phyloP scores from a whole-genome alignment of 371 early-diverging fungal species.

The Circinella minor region DNA sequence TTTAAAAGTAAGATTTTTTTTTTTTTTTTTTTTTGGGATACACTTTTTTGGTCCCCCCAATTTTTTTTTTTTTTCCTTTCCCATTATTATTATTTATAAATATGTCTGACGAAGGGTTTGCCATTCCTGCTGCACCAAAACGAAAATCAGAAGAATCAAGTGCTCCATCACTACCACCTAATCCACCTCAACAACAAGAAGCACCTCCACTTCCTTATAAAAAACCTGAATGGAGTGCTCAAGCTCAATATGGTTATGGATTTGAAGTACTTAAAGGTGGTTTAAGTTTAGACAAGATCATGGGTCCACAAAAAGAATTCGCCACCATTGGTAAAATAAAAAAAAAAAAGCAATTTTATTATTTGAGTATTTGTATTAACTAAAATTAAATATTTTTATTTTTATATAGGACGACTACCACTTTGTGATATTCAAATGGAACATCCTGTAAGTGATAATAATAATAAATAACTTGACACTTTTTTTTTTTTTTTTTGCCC shows the following conservation, averaged over 20 bases:
- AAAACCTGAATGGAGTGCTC: slow-evolving; percentile 59
- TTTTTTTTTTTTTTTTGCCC: background rate
- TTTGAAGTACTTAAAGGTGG: slow-evolving; percentile 66
- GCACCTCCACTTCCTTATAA: slow-evolving; percentile 55
- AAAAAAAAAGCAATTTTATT: too few relatives aligned
- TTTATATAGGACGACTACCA: slow-evolving; percentile 47
- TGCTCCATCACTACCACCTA: background rate
- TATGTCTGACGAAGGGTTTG: slow-evolving; percentile 29
- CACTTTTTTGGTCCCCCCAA: too few relatives aligned
- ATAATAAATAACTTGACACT: too few relatives aligned
- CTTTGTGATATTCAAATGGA: slow-evolving; percentile 65
- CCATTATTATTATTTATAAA: background rate
- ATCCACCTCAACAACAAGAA: slow-evolving; percentile 4
- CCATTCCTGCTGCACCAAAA: slow-evolving; percentile 27
- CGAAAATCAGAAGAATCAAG: background rate
- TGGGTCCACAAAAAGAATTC: slow-evolving; percentile 54
- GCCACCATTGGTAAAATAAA: slow-evolving; percentile 45
- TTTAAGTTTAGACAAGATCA: slow-evolving; percentile 45
- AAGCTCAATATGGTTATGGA: slow-evolving; percentile 45
- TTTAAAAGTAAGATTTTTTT: too few relatives aligned
- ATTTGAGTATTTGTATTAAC: slow-evolving; percentile 1
- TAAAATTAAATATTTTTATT: background rate
- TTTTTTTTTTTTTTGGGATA: too few relatives aligned
- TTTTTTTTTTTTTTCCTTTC: background rate
- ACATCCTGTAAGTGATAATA: slow-evolving; percentile 52